A percentile compares a stretch with the other conserved stretches of the same genome.
phyloP scores from a whole-genome alignment of 306 rosid species.

The Trichosanthes truncata region DNA sequence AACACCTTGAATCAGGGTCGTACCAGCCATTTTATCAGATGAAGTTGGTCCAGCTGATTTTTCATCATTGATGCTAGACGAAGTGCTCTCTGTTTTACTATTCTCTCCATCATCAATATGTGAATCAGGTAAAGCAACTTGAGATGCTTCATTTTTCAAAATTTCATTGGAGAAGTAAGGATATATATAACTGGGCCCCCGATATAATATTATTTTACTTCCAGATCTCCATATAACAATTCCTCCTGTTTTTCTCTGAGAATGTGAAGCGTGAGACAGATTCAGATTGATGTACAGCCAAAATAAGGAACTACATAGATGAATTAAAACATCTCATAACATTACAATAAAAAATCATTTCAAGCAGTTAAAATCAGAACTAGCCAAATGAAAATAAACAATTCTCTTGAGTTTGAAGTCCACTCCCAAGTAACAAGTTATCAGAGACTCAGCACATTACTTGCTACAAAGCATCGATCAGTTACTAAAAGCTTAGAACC shows the following conservation, averaged over 20 bases:
- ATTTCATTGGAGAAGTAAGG: slow-evolving; percentile 56
- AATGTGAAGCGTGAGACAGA: slow-evolving; percentile 14
- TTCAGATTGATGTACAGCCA: slow-evolving; percentile 5
- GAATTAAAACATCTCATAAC: neutral
- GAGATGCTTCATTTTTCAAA: slow-evolving; percentile 19
- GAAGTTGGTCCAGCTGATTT: slow-evolving; percentile 22
- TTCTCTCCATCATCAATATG: slow-evolving; percentile 16
- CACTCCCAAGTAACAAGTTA: neutral
- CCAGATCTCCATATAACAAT: slow-evolving; percentile 94
- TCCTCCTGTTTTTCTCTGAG: slow-evolving; percentile 92
- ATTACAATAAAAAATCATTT: neutral
- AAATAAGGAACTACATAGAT: neutral
- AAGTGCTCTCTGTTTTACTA: slow-evolving; percentile 16
- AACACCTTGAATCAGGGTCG: slow-evolving; percentile 62
- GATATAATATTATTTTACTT: slow-evolving; percentile 68
- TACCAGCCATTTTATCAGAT: slow-evolving; percentile 16
- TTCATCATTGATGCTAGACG: slow-evolving; percentile 25
- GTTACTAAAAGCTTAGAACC: neutral
- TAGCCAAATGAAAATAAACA: neutral
- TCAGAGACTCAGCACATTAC: neutral
- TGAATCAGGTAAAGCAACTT: slow-evolving; percentile 22
- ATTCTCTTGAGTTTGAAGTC: neutral
- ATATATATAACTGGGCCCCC: slow-evolving; percentile 67
- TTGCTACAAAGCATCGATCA: neutral
- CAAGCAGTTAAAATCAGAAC: neutral